Evolutionary conservation across 2,329 filamentous ascomycete genomes (phyloP), one percentile per base, ranked within the genome.

Genomic region (Fonsecaea pugnacius): DNA sequence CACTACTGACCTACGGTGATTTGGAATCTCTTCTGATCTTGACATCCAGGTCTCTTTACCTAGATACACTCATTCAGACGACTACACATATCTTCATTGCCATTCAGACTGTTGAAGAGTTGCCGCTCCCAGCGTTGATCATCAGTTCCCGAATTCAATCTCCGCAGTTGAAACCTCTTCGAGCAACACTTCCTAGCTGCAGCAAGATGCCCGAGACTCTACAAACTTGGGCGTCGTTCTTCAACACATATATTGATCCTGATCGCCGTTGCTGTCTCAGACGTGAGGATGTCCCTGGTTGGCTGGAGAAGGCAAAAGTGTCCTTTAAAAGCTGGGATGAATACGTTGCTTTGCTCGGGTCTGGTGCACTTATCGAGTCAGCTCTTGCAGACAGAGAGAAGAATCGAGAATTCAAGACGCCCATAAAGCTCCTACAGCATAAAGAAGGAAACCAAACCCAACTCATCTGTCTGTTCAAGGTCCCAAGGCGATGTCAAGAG

Each of bases 311-410:
- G 38, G 27, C 18, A 30, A 52, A 24, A 52, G 24, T 18, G 24
- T 30, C 48, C 4, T 59, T 59, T 18, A 32, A 33, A 27, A 51
- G 43, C 18, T 50, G 27, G 56, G 30, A 51, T 1, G 56, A 59
- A 10, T 59, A 59, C 32, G 3, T 35, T 27, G 56, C 43, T 36
- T 51, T 43, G n/a, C 30, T 59, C 14, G 56, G 56, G 33, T 27
- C 33, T 32, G 56, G 43, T 14, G 30, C 56, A 12, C 33, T 30
- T 7, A 52, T 30, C 18, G 48, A 30, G 30, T 33, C 24, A 12
- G 21, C 12, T 30, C 14, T 33, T 3, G 18, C 21, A 4, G 48
- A 52, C 24, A 35, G 32, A 16, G 38, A 51, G n/a, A 16, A 59
- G 48, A 32, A 24, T 32, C 30, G 18, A 38, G n/a, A 18, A 32